Percentiles rank a stretch among this genome's conserved stretches.
phyloP scores from a whole-genome alignment of 306 rosid genomes.

The Vigna reflexopilosa region DNA sequence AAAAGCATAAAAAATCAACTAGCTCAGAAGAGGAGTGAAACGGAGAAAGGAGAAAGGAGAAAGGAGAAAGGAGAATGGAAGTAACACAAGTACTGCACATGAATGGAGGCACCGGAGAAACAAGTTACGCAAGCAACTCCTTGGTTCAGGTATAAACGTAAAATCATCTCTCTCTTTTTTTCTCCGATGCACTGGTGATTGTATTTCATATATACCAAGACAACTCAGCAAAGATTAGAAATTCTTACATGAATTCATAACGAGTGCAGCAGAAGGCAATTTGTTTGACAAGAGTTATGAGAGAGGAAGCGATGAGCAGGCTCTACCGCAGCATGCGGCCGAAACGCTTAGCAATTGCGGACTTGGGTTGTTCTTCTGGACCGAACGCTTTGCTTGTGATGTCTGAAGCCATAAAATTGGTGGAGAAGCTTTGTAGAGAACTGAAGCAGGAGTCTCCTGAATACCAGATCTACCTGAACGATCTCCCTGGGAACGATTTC shows the following conservation, averaged over 20 bases:
- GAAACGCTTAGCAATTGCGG: constrained; percentile 50
- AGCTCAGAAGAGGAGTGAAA: background rate
- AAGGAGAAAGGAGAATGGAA: constrained; percentile 9
- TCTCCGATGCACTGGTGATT: background rate
- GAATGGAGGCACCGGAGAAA: constrained; percentile 45
- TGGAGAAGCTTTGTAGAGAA: constrained; percentile 46
- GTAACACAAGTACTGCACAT: constrained; percentile 42
- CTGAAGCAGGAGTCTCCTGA: constrained; percentile 46
- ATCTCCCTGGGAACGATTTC: constrained; percentile 65
- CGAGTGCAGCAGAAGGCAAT: constrained; percentile 54
- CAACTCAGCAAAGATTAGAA: background rate
- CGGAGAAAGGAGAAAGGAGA: background rate
- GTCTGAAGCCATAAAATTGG: constrained; percentile 46
- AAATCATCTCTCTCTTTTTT: background rate
- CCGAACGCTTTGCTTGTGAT: constrained; percentile 57
- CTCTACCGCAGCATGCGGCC: constrained; percentile 33
- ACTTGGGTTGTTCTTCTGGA: constrained; percentile 69
- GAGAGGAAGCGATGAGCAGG: constrained; percentile 53
- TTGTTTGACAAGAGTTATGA: constrained; percentile 48
- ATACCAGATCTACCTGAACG: constrained; percentile 54
- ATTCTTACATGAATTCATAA: too few species aligned
- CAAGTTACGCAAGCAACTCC: constrained; percentile 41
- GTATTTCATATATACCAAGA: too few species aligned
- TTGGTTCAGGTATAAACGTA: constrained; percentile 28
- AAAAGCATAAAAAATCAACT: background rate